Conservation (phyloP, 2,329 filamentous ascomycete species). For the Penicillium sp. region DNA sequence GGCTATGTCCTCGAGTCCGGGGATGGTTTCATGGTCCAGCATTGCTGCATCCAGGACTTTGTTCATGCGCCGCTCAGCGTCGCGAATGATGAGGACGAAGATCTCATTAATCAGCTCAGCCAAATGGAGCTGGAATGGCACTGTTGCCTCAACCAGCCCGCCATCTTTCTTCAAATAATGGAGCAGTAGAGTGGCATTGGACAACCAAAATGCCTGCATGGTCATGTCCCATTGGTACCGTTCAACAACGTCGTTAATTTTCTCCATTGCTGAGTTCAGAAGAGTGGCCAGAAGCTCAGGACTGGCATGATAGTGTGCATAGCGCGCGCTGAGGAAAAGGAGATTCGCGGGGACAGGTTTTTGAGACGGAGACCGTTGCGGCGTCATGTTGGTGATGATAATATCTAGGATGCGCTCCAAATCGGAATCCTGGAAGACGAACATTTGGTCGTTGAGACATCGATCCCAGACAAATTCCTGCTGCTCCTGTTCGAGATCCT, state of each 20-base stretch:
- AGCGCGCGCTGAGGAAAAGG: conserved; percentile 90
- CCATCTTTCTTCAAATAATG: conserved; percentile 96
- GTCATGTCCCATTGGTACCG: conserved; percentile 99
- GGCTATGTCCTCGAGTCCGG: conserved; percentile 91
- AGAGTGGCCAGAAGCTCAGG: conserved; percentile 77
- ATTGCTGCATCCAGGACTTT: conserved; percentile 91
- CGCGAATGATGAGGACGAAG: conserved; percentile 93
- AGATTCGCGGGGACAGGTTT: conserved; percentile 98
- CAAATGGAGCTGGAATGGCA: conserved; percentile 87
- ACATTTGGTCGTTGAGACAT: conserved; percentile 98
- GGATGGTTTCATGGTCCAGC: conserved; percentile 97
- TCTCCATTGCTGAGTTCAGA: conserved; percentile 83
- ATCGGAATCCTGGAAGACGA: conserved; percentile 95
- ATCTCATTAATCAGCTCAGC: conserved; percentile 97
- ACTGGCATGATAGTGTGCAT: conserved; percentile 94
- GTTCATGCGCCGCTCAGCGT: conserved; percentile 92
- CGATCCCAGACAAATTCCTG: conserved; percentile 96
- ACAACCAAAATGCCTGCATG: conserved; percentile 97
- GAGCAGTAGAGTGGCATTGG: conserved; percentile 89
- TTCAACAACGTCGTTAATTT: conserved; percentile 97
- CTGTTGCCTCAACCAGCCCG: conserved; percentile 75
- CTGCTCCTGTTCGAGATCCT: conserved; percentile 81
- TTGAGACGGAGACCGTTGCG: conserved; percentile 90
- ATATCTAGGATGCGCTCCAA: conserved; percentile 90
- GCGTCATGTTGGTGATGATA: conserved; percentile 96